Conservation (phyloP, 176 grass and related monocot genomes). For the Oryza coarctata region DNA sequence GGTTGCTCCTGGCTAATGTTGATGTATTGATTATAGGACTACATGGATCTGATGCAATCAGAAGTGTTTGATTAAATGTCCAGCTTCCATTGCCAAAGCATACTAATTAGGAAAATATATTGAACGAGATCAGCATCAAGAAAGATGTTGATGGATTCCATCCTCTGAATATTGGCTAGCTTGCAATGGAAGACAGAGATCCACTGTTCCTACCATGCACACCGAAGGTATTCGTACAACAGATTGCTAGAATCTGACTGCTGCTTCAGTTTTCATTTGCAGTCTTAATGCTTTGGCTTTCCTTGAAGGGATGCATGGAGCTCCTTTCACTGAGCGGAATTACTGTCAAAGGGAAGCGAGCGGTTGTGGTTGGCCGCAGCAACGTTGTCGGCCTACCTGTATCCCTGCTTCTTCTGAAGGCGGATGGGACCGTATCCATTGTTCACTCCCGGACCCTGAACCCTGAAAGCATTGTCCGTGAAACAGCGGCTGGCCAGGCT, state of each 20-base stretch:
- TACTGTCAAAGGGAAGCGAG: conserved; percentile 67
- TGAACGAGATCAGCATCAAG: conserved; percentile 74
- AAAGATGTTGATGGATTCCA: conserved; percentile 99
- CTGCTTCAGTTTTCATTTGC: background rate
- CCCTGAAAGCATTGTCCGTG: conserved; percentile 62
- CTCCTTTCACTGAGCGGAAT: conserved; percentile 75
- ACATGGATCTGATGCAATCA: background rate
- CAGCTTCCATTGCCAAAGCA: conserved; percentile 94
- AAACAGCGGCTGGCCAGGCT: conserved; percentile 90
- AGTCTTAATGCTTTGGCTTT: background rate
- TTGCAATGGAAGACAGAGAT: conserved; percentile 96
- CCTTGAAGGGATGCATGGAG: conserved; percentile 82
- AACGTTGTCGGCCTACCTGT: conserved; percentile 91
- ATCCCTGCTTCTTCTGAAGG: conserved; percentile 88
- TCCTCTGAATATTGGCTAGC: conserved; percentile 95
- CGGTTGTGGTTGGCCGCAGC: conserved; percentile 89
- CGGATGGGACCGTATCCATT: conserved; percentile 77
- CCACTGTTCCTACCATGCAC: conserved; percentile 86
- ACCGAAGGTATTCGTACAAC: conserved; percentile 59
- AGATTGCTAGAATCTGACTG: background rate
- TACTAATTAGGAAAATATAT: conserved; percentile 89
- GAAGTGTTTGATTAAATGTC: conserved; percentile 22
- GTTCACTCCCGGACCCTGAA: conserved; percentile 77
- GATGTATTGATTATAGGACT: background rate
- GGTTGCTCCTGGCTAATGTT: background rate